Conservation (phyloP, 148 eudicot species). For the Vaccinium macrocarpon region DNA sequence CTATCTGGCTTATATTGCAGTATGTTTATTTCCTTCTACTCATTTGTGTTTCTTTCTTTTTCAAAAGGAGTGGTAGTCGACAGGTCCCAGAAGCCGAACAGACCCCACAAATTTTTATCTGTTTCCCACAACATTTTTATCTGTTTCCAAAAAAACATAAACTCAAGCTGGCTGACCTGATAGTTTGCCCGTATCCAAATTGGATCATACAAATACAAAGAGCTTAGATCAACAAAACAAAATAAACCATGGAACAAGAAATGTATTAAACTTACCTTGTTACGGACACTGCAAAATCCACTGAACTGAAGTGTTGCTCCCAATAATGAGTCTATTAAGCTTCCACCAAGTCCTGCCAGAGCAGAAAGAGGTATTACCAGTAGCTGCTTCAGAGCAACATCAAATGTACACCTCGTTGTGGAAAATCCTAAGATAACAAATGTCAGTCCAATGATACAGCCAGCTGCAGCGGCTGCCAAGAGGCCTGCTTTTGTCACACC, state of each 20-base stretch:
- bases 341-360: conserved; percentile 76
- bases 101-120: background rate
- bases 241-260: background rate
- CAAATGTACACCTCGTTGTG: conserved; percentile 55
- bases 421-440: conserved; percentile 64
- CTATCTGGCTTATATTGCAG: background rate
- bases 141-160: background rate
- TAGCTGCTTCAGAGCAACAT: conserved; percentile 68
- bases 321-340: conserved; percentile 78
- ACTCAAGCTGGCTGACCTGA: background rate
- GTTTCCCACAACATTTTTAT: background rate
- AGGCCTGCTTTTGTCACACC: conserved; percentile 87
- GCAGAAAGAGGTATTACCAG: conserved; percentile 76
- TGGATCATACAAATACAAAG: background rate
- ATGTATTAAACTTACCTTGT: conserved; percentile 47
- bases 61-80: background rate
- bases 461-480: conserved; percentile 86
- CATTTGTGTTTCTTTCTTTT: background rate
- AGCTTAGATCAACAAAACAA: background rate
- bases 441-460: conserved; percentile 65
- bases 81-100: background rate
- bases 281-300: conserved; percentile 76
- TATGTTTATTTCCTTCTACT: background rate
- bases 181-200: background rate
- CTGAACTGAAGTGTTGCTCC: conserved; percentile 92